These are phyloP conservation scores for Septoria petroselini DNA, from an alignment of 2,329 filamentous ascomycete genomes.

Conservation along the genomic window DNA sequence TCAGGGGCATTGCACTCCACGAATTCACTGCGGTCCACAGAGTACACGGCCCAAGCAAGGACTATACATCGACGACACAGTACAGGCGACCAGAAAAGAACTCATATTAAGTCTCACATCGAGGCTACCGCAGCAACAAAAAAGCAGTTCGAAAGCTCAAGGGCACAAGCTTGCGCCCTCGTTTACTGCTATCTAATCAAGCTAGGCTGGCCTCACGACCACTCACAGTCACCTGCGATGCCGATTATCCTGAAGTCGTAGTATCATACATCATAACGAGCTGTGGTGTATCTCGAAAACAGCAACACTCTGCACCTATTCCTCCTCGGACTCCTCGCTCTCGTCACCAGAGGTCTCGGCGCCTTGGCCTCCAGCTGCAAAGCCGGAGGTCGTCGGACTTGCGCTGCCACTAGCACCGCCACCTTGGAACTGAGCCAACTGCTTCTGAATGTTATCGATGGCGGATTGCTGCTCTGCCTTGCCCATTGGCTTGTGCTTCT, in stretches of 20 bases:
- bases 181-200: conserved; percentile 1
- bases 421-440: conserved; percentile 45
- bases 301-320: conserved; percentile 25
- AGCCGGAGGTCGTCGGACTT: conserved; percentile 25
- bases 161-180: background rate
- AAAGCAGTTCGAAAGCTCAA: background rate
- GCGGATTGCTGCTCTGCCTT: conserved; percentile 67
- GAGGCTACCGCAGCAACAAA: no score
- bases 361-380: conserved; percentile 18
- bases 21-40: no score
- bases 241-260: conserved; percentile 5
- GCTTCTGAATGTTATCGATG: conserved; percentile 61
- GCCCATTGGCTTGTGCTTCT: conserved; percentile 76
- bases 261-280: conserved; percentile 18
- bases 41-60: no score
- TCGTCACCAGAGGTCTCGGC: conserved; percentile 35
- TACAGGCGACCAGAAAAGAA: background rate
- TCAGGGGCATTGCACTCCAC: no score
- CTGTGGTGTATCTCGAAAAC: conserved; percentile 8
- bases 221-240: background rate
- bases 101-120: no score
- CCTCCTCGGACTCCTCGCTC: conserved; percentile 39
- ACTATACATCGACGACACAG: background rate
- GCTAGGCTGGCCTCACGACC: conserved; percentile 3
- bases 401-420: conserved; percentile 26